Base-by-base conservation (phyloP, 2,329 filamentous ascomycete genomes). In the Aspergillus quadrilineatus region DNA sequence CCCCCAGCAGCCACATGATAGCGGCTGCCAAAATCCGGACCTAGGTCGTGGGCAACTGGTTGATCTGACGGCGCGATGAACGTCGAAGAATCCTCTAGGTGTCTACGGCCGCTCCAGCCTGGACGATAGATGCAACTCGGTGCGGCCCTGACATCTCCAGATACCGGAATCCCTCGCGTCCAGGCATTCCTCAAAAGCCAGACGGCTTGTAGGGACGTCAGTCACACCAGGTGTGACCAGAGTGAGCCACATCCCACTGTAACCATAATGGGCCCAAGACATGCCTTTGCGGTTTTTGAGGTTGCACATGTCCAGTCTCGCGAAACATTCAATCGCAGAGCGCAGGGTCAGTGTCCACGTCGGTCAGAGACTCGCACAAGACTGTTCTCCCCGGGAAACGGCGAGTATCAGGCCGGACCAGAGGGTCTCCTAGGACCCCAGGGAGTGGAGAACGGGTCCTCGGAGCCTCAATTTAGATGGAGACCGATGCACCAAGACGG, bases 191-290 rank as follows among this genome's bases (percentile, higher is more conserved):
- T 15, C 36, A 39, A 8, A 44, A n/a, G 43, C 30, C 15, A 6
- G 28, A 50, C 29, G 30, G 22, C 45, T 50, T 44, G 44, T 43
- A 44, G 39, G 30, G 26, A 22, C 3, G n/a, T 36, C 46, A 50
- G 53, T 55, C 53, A 22, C 53, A 55, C 53, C n/a, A 50, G 22
- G 53, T 55, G 53, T 37, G 37, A 55, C 53, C 39, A 26, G 30
- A 44, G 22, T n/a, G 39, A 29, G 37, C 8, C 30, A 44, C 37
- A n/a, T 37, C 30, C 28, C 37, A 55, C 30, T 50, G 39, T 28
- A 49, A 48, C 45, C 12, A 49, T 22, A n/a, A 36, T 17, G 7
- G 4, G 17, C 37, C 29, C 37, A 42, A 36, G 45, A 37, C 28
- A 48, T 34, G 22, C 12, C 37, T 29, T 15, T 48, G 53, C 28